phyloP scores from a whole-genome alignment of 805 yeast species.

The Nakazawaea populi region DNA sequence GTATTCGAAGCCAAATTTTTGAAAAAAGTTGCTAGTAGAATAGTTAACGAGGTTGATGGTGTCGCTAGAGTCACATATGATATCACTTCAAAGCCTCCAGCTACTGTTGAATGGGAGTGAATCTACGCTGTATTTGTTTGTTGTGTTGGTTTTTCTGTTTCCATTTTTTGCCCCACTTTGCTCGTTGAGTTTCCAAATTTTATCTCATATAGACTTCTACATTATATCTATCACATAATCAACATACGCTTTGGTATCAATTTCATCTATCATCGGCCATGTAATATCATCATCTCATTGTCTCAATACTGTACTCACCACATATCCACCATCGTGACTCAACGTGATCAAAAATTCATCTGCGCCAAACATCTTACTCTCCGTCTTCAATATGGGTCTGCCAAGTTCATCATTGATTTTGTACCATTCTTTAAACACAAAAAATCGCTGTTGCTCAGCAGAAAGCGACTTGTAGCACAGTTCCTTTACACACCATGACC shows the following conservation, averaged over 20 bases:
- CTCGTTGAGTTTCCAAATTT: too few relatives aligned
- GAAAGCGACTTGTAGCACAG: conserved; percentile 63
- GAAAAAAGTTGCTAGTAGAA: conserved; percentile 90
- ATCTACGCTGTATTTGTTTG: neutral
- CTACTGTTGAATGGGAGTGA: conserved; percentile 98
- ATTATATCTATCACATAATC: too few relatives aligned
- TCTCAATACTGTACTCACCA: conserved; percentile 47
- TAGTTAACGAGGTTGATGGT: conserved; percentile 97
- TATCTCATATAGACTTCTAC: too few relatives aligned
- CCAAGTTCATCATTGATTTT: conserved; percentile 32
- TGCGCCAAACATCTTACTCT: conserved; percentile 18
- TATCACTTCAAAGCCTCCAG: conserved; percentile 98
- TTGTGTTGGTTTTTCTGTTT: neutral
- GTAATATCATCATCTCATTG: conserved; percentile 9
- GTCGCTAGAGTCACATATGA: conserved; percentile 99
- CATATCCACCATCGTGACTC: conserved; percentile 60
- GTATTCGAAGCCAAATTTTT: conserved; percentile 88
- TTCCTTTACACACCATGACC: conserved; percentile 71
- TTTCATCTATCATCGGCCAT: too few relatives aligned
- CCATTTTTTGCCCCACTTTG: too few relatives aligned
- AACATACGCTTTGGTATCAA: too few relatives aligned
- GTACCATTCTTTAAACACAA: conserved; percentile 58
- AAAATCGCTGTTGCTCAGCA: conserved; percentile 38
- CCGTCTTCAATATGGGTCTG: conserved; percentile 35
- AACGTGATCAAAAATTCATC: conserved; percentile 51